Evolutionary conservation across 768 basidiomycete species (phyloP).

Genomic region (Kockovaella imperatae): DNA sequence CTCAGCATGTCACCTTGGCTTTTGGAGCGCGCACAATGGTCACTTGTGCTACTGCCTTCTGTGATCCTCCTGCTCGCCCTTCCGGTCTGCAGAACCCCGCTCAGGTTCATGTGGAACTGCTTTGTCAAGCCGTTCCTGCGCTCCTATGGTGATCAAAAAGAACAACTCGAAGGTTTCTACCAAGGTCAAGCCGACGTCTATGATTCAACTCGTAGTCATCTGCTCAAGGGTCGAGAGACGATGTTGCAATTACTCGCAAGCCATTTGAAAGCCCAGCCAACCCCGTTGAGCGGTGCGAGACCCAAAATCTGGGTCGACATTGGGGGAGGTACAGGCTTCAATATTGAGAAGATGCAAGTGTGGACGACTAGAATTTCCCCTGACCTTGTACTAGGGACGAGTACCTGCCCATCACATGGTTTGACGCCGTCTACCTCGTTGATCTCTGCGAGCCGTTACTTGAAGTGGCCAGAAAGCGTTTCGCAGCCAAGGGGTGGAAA

Average conservation of each 20-base stretch:
- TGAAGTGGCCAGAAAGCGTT: slow-evolving; percentile 62
- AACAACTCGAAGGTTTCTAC: slow-evolving; percentile 52
- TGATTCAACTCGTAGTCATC: slow-evolving; percentile 56
- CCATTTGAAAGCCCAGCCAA: slow-evolving; percentile 52
- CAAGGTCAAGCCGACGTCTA: slow-evolving; percentile 64
- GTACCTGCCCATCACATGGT: slow-evolving; percentile 53
- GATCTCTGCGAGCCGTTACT: slow-evolving; percentile 67
- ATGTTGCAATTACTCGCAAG: slow-evolving; percentile 63
- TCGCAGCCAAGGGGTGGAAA: slow-evolving; percentile 60
- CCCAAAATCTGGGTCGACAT: slow-evolving; percentile 69
- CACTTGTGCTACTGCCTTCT: too few relatives aligned
- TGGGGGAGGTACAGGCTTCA: slow-evolving; percentile 68
- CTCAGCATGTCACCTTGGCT: too few relatives aligned
- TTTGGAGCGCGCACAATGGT: too few relatives aligned
- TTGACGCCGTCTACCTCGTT: slow-evolving; percentile 63
- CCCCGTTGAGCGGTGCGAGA: slow-evolving; percentile 42
- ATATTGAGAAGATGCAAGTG: slow-evolving; percentile 58
- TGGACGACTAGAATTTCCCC: background rate
- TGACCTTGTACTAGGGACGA: slow-evolving; percentile 46
- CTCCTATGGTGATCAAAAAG: slow-evolving; percentile 29
- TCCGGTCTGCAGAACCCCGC: slow-evolving; percentile 13
- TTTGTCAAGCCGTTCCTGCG: slow-evolving; percentile 44
- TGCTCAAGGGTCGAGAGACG: slow-evolving; percentile 63
- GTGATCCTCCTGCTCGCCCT: slow-evolving; percentile 12
- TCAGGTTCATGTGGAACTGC: slow-evolving; percentile 45